Conservation (phyloP, 257 asterid genomes). For the Gardenia jasminoides region DNA sequence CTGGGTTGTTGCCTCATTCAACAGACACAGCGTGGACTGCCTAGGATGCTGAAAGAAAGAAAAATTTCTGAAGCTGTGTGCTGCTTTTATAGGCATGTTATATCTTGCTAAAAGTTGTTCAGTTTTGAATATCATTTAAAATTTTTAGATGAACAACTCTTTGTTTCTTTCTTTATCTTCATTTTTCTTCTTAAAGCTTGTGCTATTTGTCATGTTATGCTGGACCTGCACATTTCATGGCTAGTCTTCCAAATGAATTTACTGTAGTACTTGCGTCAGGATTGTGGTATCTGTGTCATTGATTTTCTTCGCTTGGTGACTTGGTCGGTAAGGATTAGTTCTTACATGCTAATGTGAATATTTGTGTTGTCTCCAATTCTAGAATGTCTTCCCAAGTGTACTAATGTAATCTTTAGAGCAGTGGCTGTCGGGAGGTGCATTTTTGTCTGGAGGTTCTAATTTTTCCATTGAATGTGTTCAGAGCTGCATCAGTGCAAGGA, state of each 20-base stretch:
- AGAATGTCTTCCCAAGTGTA: not conserved
- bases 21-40: slow-evolving; percentile 68
- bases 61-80: slow-evolving; percentile 77
- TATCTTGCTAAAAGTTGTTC: not conserved
- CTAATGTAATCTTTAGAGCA: not conserved
- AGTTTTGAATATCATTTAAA: not conserved
- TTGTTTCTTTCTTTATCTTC: not conserved
- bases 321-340: not conserved
- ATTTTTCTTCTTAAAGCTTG: not conserved
- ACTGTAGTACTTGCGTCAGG: not conserved
- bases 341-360: not conserved
- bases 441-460: slow-evolving; percentile 7
- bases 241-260: too few relatives aligned
- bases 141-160: not conserved
- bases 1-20: slow-evolving; percentile 91
- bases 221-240: too few relatives aligned
- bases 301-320: not conserved
- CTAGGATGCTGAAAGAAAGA: slow-evolving; percentile 50
- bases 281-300: not conserved
- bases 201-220: too few relatives aligned
- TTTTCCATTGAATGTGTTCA: slow-evolving; percentile 30
- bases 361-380: not conserved
- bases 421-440: not conserved
- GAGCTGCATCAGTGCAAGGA: slow-evolving; percentile 85
- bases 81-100: slow-evolving; percentile 79